A percentile compares a stretch with the other conserved stretches of the same genome.
Evolutionary conservation across 2,329 filamentous ascomycete species (phyloP).

Genomic region (Drechslerella coelobrocha): DNA sequence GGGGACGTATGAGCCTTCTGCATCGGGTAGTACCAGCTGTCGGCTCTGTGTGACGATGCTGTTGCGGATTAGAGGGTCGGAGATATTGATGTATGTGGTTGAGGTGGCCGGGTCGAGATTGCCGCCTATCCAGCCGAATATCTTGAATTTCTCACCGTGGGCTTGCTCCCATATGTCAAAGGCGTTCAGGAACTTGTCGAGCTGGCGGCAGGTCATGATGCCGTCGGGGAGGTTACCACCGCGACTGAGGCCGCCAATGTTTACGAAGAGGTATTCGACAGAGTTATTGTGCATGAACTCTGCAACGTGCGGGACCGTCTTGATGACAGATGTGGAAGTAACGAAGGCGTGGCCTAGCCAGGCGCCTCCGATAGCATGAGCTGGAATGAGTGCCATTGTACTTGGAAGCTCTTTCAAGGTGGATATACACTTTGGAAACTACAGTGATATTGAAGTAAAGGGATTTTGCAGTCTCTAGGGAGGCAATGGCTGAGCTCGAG

Average conservation of each 20-base stretch:
- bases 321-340: not conserved
- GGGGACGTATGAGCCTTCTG: not conserved
- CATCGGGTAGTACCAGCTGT: not conserved
- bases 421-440: too few species aligned
- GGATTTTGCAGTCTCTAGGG: too few species aligned
- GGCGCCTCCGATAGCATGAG: too few species aligned
- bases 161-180: not conserved
- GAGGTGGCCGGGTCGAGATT: not conserved
- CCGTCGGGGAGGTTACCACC: not conserved
- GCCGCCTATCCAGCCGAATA: not conserved
- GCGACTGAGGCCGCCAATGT: not conserved
- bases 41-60: not conserved
- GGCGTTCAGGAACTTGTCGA: not conserved
- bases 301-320: not conserved
- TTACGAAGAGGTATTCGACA: not conserved
- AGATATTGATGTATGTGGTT: not conserved
- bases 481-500: too few species aligned
- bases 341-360: slow-evolving; percentile 1
- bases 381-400: too few species aligned
- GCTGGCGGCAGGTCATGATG: not conserved
- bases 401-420: too few species aligned
- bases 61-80: not conserved
- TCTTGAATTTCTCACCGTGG: not conserved
- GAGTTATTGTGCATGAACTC: not conserved
- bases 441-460: too few species aligned